Conservation (phyloP, 78 protist species). For the Isochrysis galbana region DNA sequence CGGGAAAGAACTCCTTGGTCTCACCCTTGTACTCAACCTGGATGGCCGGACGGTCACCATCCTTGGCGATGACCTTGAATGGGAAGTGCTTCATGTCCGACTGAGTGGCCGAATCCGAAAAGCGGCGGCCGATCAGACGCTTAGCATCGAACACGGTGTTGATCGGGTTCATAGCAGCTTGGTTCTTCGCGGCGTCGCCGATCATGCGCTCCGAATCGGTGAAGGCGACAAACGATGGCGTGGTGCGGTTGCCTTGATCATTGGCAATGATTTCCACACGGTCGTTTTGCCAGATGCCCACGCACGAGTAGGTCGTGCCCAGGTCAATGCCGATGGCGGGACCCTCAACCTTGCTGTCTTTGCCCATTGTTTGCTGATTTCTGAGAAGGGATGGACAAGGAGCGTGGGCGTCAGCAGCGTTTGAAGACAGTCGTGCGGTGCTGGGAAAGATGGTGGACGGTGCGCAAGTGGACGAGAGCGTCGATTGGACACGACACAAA, state of each 20-base stretch:
- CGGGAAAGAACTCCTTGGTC: constrained; percentile 83
- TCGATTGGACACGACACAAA: too few relatives aligned
- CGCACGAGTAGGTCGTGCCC: too few relatives aligned
- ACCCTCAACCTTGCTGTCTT: constrained; percentile 1
- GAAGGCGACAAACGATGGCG: constrained; percentile 86
- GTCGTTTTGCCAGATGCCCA: constrained; percentile 82
- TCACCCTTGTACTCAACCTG: constrained; percentile 83
- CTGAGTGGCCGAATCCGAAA: constrained; percentile 69
- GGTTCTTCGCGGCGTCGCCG: constrained; percentile 80
- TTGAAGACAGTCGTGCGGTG: too few relatives aligned
- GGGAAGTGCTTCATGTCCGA: constrained; percentile 91
- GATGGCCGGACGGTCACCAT: constrained; percentile 82
- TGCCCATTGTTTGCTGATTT: neutral
- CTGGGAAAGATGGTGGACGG: too few relatives aligned
- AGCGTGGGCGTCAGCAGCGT: too few relatives aligned
- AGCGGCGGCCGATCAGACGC: constrained; percentile 76
- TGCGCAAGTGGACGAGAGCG: too few relatives aligned
- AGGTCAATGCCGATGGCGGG: constrained; percentile 76
- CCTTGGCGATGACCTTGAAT: constrained; percentile 82
- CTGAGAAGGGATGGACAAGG: too few relatives aligned
- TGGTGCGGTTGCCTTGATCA: constrained; percentile 89
- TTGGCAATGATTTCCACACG: constrained; percentile 72
- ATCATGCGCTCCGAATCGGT: constrained; percentile 58
- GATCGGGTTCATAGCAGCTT: constrained; percentile 61
- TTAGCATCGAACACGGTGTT: constrained; percentile 85